Base-by-base conservation (phyloP, 768 basidiomycete genomes). In the Boletus rufocinnamomeus region DNA sequence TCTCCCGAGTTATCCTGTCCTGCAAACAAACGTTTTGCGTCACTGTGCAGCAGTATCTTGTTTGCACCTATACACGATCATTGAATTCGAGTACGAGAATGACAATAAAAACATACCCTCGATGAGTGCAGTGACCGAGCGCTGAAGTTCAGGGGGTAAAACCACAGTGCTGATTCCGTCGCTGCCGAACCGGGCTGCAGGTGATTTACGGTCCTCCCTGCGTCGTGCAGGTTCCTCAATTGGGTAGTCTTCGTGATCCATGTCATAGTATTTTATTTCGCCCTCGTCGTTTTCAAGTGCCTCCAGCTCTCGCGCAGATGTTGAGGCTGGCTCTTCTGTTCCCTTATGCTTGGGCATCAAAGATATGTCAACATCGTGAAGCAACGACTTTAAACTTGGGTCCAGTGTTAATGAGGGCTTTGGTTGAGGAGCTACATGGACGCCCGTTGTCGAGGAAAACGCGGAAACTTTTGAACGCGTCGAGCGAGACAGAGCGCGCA, bases 101-200 rank as follows among this genome's bases (percentile, higher is more conserved):
- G 55, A 28, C 23, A 48, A 47, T 3, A 40, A 43, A 49, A 19
- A 57, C 76, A 61, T 61, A 90, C 91, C 82, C 55, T 82, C 77
- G 58, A 98, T 89, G 52, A 95, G 78, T 11, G 72, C 65, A 57
- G 81, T 79, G 50, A 97, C 87, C 6, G 87, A 75, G 14, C 77
- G 77, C 62, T 86, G 82, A 44, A 98, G 77, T 71, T 94, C 87
- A 10, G 80, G 71, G 0, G 95, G 88, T 14, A 98, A 66, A 14
- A 87, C 75, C 9, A 94, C 84, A 45, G 86, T 76, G 10, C 92
- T 91, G 49, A 92, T 80, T 44, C 81, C 76, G 57, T 85, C 79
- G 63, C 89, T 88, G 19, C 94, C 95, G 70, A 91, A 91, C 25
- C 78, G 76, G 21, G 93, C 93, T 23, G 91, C 93, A 44, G 91